Conservation (phyloP, 2,329 filamentous ascomycete genomes). For the Epichloe typhina region DNA sequence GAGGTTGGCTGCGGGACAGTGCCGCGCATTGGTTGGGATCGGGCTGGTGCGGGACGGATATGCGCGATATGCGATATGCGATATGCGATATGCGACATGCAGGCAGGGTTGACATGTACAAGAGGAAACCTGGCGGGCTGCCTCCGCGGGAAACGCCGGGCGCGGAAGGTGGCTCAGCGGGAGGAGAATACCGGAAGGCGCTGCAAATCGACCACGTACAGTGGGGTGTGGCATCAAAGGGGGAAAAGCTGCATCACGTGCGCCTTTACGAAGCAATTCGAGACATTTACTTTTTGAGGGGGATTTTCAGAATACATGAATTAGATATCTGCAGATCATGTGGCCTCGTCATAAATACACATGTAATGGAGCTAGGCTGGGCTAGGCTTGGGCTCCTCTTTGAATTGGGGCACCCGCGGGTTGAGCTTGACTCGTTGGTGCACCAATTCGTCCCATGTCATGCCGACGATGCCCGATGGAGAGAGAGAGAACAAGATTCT, state of each 20-base stretch:
- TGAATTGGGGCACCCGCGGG: background rate
- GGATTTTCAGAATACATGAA: too few species aligned
- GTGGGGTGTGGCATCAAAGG: too few species aligned
- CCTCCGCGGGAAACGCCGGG: background rate
- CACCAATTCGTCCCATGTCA: background rate
- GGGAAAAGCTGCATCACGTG: too few species aligned
- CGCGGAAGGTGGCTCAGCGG: background rate
- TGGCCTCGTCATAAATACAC: too few species aligned
- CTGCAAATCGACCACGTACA: background rate
- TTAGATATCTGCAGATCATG: too few species aligned
- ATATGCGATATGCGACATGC: background rate
- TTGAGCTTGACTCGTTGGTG: background rate
- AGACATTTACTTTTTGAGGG: too few species aligned
- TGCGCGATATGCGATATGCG: background rate
- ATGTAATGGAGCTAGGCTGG: too few species aligned
- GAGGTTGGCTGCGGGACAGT: background rate
- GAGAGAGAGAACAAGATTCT: too few species aligned
- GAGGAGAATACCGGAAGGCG: background rate
- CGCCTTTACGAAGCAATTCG: too few species aligned
- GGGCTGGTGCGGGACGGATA: background rate
- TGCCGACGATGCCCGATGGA: background rate
- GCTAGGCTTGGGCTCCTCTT: background rate
- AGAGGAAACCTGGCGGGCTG: background rate
- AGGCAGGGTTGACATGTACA: too few species aligned
- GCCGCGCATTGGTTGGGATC: slow-evolving; percentile 7